Evolutionary conservation across 768 basidiomycete genomes (phyloP).

Genomic region (Mycena vulgaris): DNA sequence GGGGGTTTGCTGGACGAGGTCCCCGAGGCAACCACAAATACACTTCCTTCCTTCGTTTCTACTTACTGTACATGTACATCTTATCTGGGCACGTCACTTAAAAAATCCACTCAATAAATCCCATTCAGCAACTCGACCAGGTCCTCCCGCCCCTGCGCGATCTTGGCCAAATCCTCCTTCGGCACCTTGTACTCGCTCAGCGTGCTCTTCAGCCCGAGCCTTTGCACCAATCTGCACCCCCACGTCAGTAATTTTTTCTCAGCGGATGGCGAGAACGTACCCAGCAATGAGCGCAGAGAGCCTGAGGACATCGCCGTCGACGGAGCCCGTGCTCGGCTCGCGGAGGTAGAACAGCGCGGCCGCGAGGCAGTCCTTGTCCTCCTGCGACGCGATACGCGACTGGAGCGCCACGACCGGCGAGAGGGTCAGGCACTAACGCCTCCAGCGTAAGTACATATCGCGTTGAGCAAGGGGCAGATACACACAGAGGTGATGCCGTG

Average conservation of each 20-base stretch:
- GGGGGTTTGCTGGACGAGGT: too few species aligned
- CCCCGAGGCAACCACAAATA: too few species aligned
- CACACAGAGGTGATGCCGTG: conserved; percentile 89
- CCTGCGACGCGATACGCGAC: conserved; percentile 69
- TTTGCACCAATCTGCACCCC: conserved; percentile 76
- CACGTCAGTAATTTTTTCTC: too few species aligned
- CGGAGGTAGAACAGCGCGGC: conserved; percentile 70
- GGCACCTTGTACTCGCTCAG: conserved; percentile 78
- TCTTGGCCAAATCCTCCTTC: conserved; percentile 63
- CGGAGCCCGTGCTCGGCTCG: conserved; percentile 72
- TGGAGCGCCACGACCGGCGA: conserved; percentile 74
- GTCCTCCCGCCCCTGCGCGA: conserved; percentile 64
- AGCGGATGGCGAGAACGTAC: too few species aligned
- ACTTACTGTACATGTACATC: too few species aligned
- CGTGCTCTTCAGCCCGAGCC: conserved; percentile 71
- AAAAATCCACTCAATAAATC: too few species aligned
- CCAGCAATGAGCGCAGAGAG: conserved; percentile 68
- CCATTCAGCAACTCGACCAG: conserved; percentile 67
- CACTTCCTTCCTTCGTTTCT: too few species aligned
- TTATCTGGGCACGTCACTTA: too few species aligned
- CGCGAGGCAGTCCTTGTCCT: conserved; percentile 75
- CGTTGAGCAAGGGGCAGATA: too few species aligned
- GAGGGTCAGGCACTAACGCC: conserved; percentile 82
- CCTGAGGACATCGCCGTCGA: conserved; percentile 73
- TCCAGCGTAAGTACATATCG: too few species aligned